Percentiles rank a stretch among this genome's conserved stretches.
Evolutionary conservation across 2,329 filamentous ascomycete species (phyloP).

Genomic region (Nothophoma quercina): DNA sequence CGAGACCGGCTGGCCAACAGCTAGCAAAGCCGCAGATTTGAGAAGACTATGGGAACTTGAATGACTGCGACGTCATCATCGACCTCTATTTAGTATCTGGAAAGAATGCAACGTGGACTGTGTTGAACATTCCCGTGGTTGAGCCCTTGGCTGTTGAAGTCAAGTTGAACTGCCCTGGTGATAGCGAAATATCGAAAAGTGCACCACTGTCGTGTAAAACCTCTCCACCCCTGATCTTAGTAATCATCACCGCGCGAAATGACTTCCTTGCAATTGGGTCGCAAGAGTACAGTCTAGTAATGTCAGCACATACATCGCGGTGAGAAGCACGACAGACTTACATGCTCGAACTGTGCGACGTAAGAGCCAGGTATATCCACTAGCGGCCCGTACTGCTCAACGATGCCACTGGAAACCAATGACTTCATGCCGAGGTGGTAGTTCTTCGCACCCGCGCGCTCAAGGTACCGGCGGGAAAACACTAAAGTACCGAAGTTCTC

Average conservation of each 20-base stretch:
- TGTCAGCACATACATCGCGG: conserved; percentile 14
- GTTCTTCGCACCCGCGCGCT: conserved; percentile 87
- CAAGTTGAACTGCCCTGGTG: no score
- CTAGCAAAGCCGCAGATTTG: not conserved
- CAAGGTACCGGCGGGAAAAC: conserved; percentile 87
- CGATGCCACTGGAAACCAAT: conserved; percentile 79
- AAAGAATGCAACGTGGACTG: no score
- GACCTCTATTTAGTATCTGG: no score
- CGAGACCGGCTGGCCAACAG: conserved; percentile 1
- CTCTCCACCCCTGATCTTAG: no score
- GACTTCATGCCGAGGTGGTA: conserved; percentile 90
- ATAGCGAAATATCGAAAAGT: no score
- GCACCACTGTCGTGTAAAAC: no score
- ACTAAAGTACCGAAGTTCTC: conserved; percentile 94
- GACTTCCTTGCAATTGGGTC: conserved; percentile 75
- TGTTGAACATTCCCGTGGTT: no score
- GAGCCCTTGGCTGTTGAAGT: no score
- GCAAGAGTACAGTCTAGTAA: conserved; percentile 41
- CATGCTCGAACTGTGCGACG: conserved; percentile 93
- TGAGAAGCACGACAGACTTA: conserved; percentile 59
- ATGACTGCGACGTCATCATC: no score
- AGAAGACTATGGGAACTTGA: not conserved
- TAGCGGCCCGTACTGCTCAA: conserved; percentile 87
- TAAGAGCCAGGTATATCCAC: conserved; percentile 92
- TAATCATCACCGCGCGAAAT: conserved; percentile 87